These are phyloP conservation scores for Lentinula novae-zelandiae DNA, from an alignment of 1,284 basidiomycete species.

Conservation along the genomic window DNA sequence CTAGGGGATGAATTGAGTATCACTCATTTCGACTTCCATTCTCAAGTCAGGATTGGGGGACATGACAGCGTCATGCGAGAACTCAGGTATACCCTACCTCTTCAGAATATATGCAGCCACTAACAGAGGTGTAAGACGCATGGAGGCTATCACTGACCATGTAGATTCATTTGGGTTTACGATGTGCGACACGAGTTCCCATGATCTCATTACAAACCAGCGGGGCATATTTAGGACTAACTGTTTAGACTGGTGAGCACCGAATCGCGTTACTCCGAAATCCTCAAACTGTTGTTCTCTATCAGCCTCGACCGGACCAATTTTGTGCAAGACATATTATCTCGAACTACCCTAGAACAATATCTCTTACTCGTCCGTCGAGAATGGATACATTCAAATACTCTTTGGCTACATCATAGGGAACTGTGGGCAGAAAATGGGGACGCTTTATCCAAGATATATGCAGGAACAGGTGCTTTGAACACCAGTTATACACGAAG, in stretches of 20 bases:
- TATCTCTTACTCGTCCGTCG: slow-evolving; percentile 66
- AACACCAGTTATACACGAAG: slow-evolving; percentile 95
- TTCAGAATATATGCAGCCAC: slow-evolving; percentile 10
- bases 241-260: slow-evolving; percentile 86
- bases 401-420: slow-evolving; percentile 85
- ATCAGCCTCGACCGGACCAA: slow-evolving; percentile 96
- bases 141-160: slow-evolving; percentile 59
- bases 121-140: slow-evolving; percentile 36
- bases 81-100: slow-evolving; percentile 46
- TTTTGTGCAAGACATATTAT: slow-evolving; percentile 92
- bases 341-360: slow-evolving; percentile 72
- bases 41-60: slow-evolving; percentile 76
- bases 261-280: slow-evolving; percentile 14
- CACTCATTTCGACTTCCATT: slow-evolving; percentile 95
- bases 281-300: slow-evolving; percentile 5
- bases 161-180: slow-evolving; percentile 86
- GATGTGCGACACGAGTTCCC: slow-evolving; percentile 63
- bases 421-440: slow-evolving; percentile 98
- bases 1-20: slow-evolving; percentile 63
- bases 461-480: slow-evolving; percentile 95
- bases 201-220: slow-evolving; percentile 78
- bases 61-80: slow-evolving; percentile 85
- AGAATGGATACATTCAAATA: slow-evolving; percentile 68
- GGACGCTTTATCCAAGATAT: slow-evolving; percentile 86
- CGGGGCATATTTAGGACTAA: slow-evolving; percentile 92